Percentiles rank a stretch among this genome's conserved stretches.
phyloP scores from a whole-genome alignment of 257 asterid species.

The Voacanga thouarsii region DNA sequence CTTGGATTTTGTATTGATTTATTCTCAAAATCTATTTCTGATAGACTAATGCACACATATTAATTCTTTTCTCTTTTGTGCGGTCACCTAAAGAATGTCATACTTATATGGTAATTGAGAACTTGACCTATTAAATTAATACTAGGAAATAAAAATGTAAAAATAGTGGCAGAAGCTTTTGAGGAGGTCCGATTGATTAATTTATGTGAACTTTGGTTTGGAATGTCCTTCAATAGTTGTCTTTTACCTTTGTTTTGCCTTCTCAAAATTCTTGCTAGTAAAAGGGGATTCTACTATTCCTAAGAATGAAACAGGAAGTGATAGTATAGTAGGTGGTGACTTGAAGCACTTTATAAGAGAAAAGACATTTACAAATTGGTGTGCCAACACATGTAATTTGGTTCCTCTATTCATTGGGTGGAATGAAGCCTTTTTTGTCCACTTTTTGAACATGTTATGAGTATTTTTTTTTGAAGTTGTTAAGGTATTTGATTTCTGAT shows the following conservation, averaged over 20 bases:
- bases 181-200: not conserved
- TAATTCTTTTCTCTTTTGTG: not conserved
- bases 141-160: not conserved
- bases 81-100: not conserved
- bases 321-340: not conserved
- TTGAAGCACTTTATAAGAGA: not conserved
- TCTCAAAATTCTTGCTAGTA: not conserved
- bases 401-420: no score
- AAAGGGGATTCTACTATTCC: not conserved
- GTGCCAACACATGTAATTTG: no score
- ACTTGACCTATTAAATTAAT: constrained; percentile 1
- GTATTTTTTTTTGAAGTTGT: no score
- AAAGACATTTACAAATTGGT: no score
- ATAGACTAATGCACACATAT: constrained; percentile 10
- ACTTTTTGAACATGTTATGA: no score
- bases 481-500: no score
- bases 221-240: not conserved
- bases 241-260: not conserved
- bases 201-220: not conserved
- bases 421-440: no score
- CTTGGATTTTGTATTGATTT: constrained; percentile 18
- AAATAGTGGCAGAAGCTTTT: not conserved
- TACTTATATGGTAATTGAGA: not conserved
- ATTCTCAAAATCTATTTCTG: not conserved
- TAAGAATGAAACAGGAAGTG: not conserved